phyloP scores from a whole-genome alignment of 1,284 basidiomycete species.

The Sporisorium graminicola region DNA sequence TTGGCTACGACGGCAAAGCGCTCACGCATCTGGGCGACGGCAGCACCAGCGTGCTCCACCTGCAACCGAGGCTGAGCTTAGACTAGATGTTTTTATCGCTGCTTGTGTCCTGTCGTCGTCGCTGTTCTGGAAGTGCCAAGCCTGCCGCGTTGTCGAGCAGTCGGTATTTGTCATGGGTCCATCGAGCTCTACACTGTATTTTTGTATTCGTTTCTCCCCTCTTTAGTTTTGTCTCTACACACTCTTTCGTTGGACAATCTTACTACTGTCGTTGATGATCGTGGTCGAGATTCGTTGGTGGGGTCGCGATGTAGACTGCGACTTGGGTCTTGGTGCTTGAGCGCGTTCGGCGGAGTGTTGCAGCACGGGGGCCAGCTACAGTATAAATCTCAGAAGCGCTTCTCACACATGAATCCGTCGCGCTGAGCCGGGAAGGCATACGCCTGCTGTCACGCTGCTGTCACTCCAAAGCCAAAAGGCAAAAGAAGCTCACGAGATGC shows the following conservation, averaged over 20 bases:
- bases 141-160: neutral
- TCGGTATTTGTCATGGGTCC: constrained; percentile 21
- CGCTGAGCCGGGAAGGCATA: no score
- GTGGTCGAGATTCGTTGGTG: neutral
- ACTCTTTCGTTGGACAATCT: constrained; percentile 14
- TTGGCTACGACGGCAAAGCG: constrained; percentile 51
- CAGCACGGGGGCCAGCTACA: no score
- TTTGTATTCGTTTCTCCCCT: constrained; percentile 1
- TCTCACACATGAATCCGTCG: no score
- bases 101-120: neutral
- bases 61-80: constrained; percentile 50
- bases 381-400: no score
- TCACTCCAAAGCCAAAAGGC: no score
- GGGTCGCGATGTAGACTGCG: no score
- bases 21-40: constrained; percentile 44
- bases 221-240: constrained; percentile 7
- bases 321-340: neutral
- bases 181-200: constrained; percentile 20
- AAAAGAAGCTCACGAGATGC: no score
- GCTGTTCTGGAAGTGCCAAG: neutral
- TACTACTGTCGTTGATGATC: neutral
- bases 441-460: no score
- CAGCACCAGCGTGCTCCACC: constrained; percentile 52
- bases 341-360: neutral
- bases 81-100: constrained; percentile 18